Percentiles rank a stretch among this genome's conserved stretches.
Conservation (phyloP, 805 yeast genomes). For the Tetrapisispora taiwanensis region DNA sequence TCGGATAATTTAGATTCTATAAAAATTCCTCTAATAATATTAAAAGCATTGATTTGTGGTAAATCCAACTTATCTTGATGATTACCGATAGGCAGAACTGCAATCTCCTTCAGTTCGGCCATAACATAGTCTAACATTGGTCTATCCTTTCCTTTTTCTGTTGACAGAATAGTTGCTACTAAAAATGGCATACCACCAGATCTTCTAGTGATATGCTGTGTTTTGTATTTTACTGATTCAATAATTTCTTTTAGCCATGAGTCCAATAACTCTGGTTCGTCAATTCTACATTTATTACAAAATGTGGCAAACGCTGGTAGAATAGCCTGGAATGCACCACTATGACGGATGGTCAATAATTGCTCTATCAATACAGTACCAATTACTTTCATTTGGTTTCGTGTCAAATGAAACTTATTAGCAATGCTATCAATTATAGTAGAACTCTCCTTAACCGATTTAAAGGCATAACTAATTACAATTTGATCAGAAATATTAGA, state of each 20-base stretch:
- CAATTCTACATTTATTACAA: constrained; percentile 45
- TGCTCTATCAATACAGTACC: constrained; percentile 57
- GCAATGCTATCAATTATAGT: constrained; percentile 41
- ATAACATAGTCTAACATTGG: constrained; percentile 43
- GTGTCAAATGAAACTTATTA: constrained; percentile 19
- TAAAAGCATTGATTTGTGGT: constrained; percentile 91
- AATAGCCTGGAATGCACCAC: constrained; percentile 87
- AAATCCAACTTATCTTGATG: constrained; percentile 53
- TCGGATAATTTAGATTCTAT: constrained; percentile 58
- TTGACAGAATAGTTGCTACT: constrained; percentile 61
- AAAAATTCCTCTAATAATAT: constrained; percentile 67
- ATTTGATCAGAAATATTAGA: constrained; percentile 34
- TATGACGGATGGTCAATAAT: constrained; percentile 64
- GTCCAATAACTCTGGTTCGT: constrained; percentile 33
- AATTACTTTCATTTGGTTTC: constrained; percentile 19
- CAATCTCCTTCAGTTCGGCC: constrained; percentile 42
- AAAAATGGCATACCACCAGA: constrained; percentile 88
- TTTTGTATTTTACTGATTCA: constrained; percentile 39
- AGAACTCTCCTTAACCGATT: constrained; percentile 70
- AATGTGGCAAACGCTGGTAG: constrained; percentile 68
- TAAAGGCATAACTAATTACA: constrained; percentile 65
- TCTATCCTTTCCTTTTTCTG: constrained; percentile 31
- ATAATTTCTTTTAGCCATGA: constrained; percentile 55
- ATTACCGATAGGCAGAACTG: constrained; percentile 38
- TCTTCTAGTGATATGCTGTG: constrained; percentile 72